A percentile compares a stretch with the other conserved stretches of the same genome.
Evolutionary conservation across 129 eudicot genomes (phyloP).

Genomic region (Helianthus annuus): HanXRQr2.0-SUNRISE NC_035448.2:153731657-153732156

Average conservation of each 20-base stretch:
- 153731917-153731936: slow-evolving; percentile 1
- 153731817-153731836: slow-evolving; percentile 77
- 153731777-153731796: slow-evolving; percentile 99
- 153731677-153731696: neutral
- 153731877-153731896: slow-evolving; percentile 98
- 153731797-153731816: slow-evolving; percentile 88
- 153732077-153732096: slow-evolving; percentile 92
- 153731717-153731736: slow-evolving; percentile 34
- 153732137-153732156: slow-evolving; percentile 72
- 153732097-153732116: slow-evolving; percentile 80
- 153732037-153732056: slow-evolving; percentile 99
- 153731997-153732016: slow-evolving; percentile 11
- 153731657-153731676: neutral
- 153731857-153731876: slow-evolving; percentile 67
- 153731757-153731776: slow-evolving; percentile 94
- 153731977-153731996: neutral
- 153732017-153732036: slow-evolving; percentile 65
- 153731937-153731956: slow-evolving; percentile 8
- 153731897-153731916: slow-evolving; percentile 72
- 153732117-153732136: slow-evolving; percentile 77
- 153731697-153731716: neutral
- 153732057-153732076: slow-evolving; percentile 99
- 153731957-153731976: neutral
- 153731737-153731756: slow-evolving; percentile 38
- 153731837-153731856: slow-evolving; percentile 77